Base-by-base conservation (phyloP, 345 rosid species). In the Populus alba region DNA sequence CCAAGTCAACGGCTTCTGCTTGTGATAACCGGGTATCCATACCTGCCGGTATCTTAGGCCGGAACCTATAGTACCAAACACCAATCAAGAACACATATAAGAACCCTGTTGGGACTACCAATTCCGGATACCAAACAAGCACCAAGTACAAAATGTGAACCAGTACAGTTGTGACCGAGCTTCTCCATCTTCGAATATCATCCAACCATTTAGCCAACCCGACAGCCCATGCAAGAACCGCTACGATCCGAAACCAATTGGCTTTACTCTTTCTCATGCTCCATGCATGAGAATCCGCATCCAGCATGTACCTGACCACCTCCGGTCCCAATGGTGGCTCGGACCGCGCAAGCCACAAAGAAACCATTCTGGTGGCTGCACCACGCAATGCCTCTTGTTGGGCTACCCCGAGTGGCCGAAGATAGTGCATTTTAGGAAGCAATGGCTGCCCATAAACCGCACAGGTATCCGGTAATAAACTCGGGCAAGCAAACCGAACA, bases 251-350 rank as follows among this genome's bases (percentile, higher is more conserved):
- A 74, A 90, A 94, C 99, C 98, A 94, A 81, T 94, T 94, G 0
- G 97, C 94, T 79, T 90, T 96, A 75, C 99, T 92, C 85, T 90
- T 96, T 73, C 99, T 90, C 97, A 94, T 96, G 92, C 99, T 96
- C 99, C 99, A 96, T 1, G 91, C 38, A 10, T 96, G 97, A 8
- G 98, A 96, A 78, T 96, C 98, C 3, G 98, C 97, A 80, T 96
- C 99, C 86, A 96, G 73, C 98, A 96, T 92, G 85, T 88, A 96
- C 47, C 92, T 76, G 27, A 96, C 98, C 37, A 96, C 97, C 82
- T 96, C 99, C 0, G 86, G 88, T 22, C 97, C 98, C 67, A 96
- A 55, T 0, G 99, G 92, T 0, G 99, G 99, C 72, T 96, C 99
- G 3, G 98, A 93, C 73, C 98, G 80, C 1, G 83, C 88, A 4